Conservation (phyloP, 805 yeast genomes). For the Yamadazyma tumulicola region DNA sequence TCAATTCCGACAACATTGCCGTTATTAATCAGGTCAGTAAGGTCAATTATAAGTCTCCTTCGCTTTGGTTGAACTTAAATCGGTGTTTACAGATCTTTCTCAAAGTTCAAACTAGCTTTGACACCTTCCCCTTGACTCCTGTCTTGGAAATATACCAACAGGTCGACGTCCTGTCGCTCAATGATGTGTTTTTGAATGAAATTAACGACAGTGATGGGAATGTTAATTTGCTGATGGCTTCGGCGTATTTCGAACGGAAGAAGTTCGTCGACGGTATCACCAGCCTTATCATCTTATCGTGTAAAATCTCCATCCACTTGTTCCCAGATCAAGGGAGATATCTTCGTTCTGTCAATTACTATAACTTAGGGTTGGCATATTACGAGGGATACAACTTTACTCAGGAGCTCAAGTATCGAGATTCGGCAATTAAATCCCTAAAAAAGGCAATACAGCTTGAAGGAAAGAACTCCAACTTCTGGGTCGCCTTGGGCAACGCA, state of each 20-base stretch:
- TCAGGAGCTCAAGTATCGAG: conserved; percentile 27
- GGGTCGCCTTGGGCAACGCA: conserved; percentile 83
- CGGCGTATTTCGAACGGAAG: conserved; percentile 14
- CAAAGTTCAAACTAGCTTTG: conserved; percentile 50
- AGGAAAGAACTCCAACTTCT: conserved; percentile 62
- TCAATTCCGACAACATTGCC: conserved; percentile 45
- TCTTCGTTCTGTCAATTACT: conserved; percentile 52
- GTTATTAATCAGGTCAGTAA: conserved; percentile 36
- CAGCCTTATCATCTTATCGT: conserved; percentile 41
- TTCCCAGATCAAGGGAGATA: conserved; percentile 43
- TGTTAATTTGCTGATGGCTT: conserved; percentile 17
- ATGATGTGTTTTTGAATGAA: conserved; percentile 22
- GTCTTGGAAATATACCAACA: conserved; percentile 19
- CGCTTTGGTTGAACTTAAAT: conserved; percentile 64
- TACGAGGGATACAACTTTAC: conserved; percentile 37
- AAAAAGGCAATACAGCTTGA: conserved; percentile 73
- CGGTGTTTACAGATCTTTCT: conserved; percentile 55
- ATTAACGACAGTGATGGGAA: conserved; percentile 8
- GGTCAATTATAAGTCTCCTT: conserved; percentile 39
- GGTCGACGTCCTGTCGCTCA: conserved; percentile 8
- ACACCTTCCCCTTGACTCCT: conserved; percentile 43
- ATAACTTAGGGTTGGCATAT: conserved; percentile 70
- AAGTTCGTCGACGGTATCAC: conserved; percentile 30
- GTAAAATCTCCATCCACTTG: conserved; percentile 40
- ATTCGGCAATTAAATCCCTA: conserved; percentile 52